Base-by-base conservation (phyloP, 192 early-diverging fungal species). In the Tieghemiomyces parasiticus region DNA sequence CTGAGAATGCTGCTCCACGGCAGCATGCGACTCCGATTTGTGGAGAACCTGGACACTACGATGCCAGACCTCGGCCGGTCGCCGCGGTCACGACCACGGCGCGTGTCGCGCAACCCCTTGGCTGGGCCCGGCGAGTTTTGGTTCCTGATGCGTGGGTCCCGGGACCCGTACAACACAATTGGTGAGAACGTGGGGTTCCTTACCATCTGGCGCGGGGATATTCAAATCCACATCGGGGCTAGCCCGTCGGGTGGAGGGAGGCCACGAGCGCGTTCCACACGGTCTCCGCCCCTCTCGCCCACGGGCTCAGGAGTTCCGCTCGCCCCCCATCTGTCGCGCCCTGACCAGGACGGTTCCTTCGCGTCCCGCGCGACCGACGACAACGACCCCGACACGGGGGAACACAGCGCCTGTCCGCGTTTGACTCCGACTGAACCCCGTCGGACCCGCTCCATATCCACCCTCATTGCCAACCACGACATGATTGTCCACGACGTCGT, bases 1-100 rank as follows among this genome's bases (percentile, higher is more conserved):
- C 55, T 74, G 62, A 67, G 75, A 44, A 70, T 68, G 38, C 62
- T 70, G 29, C 24, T 62, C 28, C 59, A 60, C 16, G 55, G 55
- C 9, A 58, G 55, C 26, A 34, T 58, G 35, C 55, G 55, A 4
- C 35, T 58, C 32, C 16, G 26, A 25, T 38, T 58, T 35, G 35
- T 58, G n/a, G 55, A 58, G 32, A 2, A 20, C 22, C 49, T 25
- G 22, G 49, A 50, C 22, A 19, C 24, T 22, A 25, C 13, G 26
- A 50, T 50, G 24, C 16, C 38, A 10, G 8, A 42, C 8, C 38
- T 16, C 38, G 38, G 38, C 6, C 38, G 8, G 6, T 42, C 38
- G 16, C 38, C 38, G 38, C 38, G 8, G 16, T 10, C 6, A 16
- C 38, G 38, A 42, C 38, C 38, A 6, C 16, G 38, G 8, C 38